Conservation (phyloP, 176 grass and related monocot species). For the Cocos nucifera region DNA sequence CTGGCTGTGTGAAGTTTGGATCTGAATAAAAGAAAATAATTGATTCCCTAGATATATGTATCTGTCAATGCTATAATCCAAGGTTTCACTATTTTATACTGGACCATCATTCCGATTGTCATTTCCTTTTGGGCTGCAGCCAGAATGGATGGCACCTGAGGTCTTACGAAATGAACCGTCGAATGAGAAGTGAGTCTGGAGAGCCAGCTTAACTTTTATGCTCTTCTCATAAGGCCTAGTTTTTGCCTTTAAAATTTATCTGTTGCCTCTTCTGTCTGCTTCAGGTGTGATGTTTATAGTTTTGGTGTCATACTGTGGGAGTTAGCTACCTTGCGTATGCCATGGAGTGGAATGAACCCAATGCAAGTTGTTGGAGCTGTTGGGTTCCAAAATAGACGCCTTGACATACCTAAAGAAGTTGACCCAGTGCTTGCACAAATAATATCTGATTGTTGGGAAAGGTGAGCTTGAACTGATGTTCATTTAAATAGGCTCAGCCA, state of each 20-base stretch:
- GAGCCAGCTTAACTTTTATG: no score
- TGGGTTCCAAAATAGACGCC: conserved; percentile 90
- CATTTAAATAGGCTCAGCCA: no score
- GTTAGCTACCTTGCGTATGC: conserved; percentile 73
- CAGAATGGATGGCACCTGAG: conserved; percentile 99
- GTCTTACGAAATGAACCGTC: conserved; percentile 87
- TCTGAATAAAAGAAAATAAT: no score
- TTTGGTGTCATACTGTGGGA: conserved; percentile 99
- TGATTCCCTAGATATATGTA: no score
- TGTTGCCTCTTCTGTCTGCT: neutral
- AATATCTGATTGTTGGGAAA: conserved; percentile 93
- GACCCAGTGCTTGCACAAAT: conserved; percentile 68
- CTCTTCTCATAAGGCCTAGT: no score
- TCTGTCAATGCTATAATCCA: no score
- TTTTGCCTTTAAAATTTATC: no score
- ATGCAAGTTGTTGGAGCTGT: conserved; percentile 99
- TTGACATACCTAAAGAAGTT: conserved; percentile 72
- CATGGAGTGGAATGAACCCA: conserved; percentile 91
- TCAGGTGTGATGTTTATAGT: conserved; percentile 94
- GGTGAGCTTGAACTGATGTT: conserved; percentile 22
- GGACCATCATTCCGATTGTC: neutral
- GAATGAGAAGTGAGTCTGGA: conserved; percentile 73
- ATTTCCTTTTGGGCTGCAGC: conserved; percentile 47
- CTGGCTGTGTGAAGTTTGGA: no score
- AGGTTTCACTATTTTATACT: no score